Conservation (phyloP, 2,329 filamentous ascomycete species). For the Hypoxylon sp. region DNA sequence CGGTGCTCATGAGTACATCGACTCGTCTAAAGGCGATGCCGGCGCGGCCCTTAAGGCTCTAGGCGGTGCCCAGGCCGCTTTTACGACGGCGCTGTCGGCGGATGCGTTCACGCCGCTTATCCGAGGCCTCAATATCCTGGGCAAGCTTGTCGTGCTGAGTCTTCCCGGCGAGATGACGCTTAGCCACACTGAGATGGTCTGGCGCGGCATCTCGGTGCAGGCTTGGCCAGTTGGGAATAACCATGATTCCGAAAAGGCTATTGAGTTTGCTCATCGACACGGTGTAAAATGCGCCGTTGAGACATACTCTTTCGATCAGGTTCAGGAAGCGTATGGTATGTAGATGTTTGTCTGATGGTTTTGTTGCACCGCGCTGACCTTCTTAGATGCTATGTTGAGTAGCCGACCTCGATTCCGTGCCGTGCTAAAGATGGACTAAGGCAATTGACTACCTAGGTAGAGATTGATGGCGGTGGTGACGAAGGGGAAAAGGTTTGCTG, state of each 20-base stretch:
- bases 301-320: conserved; percentile 37
- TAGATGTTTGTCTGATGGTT: background rate
- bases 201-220: conserved; percentile 37
- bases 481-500: background rate
- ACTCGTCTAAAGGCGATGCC: conserved; percentile 34
- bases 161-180: conserved; percentile 34
- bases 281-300: conserved; percentile 35
- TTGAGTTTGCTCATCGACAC: conserved; percentile 36
- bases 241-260: conserved; percentile 36
- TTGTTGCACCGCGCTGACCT: conserved; percentile 3
- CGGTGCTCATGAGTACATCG: conserved; percentile 70
- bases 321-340: conserved; percentile 35
- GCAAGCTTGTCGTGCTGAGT: conserved; percentile 43
- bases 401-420: conserved; percentile 29
- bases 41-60: conserved; percentile 29
- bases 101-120: conserved; percentile 39
- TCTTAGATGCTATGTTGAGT: conserved; percentile 30
- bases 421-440: conserved; percentile 23
- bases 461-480: background rate
- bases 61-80: conserved; percentile 28
- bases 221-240: conserved; percentile 33
- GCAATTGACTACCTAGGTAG: background rate
- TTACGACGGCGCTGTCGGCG: conserved; percentile 30
- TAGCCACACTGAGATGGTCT: conserved; percentile 30
- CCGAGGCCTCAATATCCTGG: conserved; percentile 38